phyloP scores from a whole-genome alignment of 495 filamentous ascomycete species.

The Lasiosphaeriaceae sp. region DNA sequence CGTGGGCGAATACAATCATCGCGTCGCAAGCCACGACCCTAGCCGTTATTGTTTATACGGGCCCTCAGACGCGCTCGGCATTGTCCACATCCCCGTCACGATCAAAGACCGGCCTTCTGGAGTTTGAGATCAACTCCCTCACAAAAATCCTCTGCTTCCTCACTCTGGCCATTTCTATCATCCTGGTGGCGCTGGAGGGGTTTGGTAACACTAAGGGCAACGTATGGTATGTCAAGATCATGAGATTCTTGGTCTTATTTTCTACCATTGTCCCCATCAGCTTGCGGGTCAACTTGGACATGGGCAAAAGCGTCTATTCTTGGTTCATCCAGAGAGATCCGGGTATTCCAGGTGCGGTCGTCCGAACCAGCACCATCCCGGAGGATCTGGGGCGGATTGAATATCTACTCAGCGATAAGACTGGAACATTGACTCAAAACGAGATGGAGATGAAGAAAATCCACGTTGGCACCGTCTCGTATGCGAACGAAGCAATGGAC shows the following conservation, averaged over 20 bases:
- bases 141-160: constrained; percentile 93
- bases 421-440: constrained; percentile 94
- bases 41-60: constrained; percentile 90
- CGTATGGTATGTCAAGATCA: constrained; percentile 90
- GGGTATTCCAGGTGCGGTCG: constrained; percentile 86
- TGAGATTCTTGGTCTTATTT: constrained; percentile 96
- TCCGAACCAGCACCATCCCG: constrained; percentile 94
- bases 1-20: constrained; percentile 97
- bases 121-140: constrained; percentile 96
- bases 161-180: constrained; percentile 78
- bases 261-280: constrained; percentile 98
- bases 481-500: constrained; percentile 97
- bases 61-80: constrained; percentile 88
- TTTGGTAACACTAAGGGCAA: constrained; percentile 61
- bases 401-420: constrained; percentile 96
- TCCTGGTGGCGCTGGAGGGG: constrained; percentile 83
- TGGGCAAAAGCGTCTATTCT: constrained; percentile 95
- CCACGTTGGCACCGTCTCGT: constrained; percentile 95
- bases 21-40: constrained; percentile 85
- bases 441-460: constrained; percentile 99
- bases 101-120: constrained; percentile 87
- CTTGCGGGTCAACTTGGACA: constrained; percentile 90
- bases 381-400: constrained; percentile 95
- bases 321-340: constrained; percentile 90
- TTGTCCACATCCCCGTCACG: constrained; percentile 87